Evolutionary conservation across 139 green algal species (phyloP).

Genomic region (Yamagishiella unicocca): DNA sequence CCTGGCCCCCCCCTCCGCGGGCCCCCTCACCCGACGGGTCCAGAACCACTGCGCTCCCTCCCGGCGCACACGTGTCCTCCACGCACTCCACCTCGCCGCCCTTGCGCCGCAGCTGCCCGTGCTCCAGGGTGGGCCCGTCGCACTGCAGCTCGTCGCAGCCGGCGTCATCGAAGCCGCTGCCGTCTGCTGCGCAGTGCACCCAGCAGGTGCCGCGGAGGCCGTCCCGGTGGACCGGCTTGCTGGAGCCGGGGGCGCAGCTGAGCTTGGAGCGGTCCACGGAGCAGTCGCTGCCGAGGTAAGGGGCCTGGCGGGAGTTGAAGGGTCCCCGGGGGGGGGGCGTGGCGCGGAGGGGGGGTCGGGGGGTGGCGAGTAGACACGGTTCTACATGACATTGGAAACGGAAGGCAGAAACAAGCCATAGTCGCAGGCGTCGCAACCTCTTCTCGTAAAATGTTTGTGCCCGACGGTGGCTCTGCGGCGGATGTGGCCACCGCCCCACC

Average conservation of each 20-base stretch:
- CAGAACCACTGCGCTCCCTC: conserved; percentile 11
- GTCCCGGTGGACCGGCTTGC: not conserved
- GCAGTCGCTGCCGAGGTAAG: conserved; percentile 72
- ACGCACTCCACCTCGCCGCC: conserved; percentile 31
- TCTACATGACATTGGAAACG: too few relatives aligned
- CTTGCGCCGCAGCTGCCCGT: conserved; percentile 25
- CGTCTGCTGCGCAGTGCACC: conserved; percentile 11
- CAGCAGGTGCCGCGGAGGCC: conserved; percentile 2
- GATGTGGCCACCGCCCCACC: too few relatives aligned
- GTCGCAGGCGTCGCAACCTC: too few relatives aligned
- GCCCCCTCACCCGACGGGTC: conserved; percentile 24
- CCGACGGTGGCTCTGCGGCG: too few relatives aligned
- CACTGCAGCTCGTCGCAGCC: conserved; percentile 20
- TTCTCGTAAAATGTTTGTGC: too few relatives aligned
- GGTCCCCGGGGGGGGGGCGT: too few relatives aligned
- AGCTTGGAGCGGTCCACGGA: conserved; percentile 50
- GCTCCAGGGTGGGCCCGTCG: not conserved
- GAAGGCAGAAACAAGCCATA: too few relatives aligned
- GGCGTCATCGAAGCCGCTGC: conserved; percentile 32
- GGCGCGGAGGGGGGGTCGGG: not conserved
- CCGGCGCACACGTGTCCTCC: conserved; percentile 6
- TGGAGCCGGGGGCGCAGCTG: not conserved
- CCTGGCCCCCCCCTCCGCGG: not conserved
- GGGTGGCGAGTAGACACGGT: not conserved
- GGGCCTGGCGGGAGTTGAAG: not conserved